Evolutionary conservation across 306 rosid genomes (phyloP).

Genomic region (Lathyrus sativus): DNA sequence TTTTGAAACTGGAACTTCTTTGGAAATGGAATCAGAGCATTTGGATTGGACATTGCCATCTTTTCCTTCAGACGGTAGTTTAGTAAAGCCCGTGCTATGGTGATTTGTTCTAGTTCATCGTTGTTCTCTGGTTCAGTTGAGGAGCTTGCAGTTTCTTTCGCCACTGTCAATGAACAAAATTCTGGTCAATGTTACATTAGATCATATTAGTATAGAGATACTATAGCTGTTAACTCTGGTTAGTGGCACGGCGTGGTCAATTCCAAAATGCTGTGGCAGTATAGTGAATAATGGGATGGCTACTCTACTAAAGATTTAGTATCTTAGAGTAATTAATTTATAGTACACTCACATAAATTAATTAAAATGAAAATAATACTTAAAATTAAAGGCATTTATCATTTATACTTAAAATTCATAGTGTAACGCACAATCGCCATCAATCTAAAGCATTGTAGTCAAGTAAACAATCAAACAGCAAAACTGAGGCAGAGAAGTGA

Average conservation of each 20-base stretch:
- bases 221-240: background rate
- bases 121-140: constrained; percentile 83
- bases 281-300: background rate
- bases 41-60: constrained; percentile 64
- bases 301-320: background rate
- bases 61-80: constrained; percentile 85
- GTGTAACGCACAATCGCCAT: no score
- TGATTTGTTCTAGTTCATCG: constrained; percentile 94
- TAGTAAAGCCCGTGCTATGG: constrained; percentile 82
- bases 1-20: constrained; percentile 67
- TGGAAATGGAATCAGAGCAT: constrained; percentile 70
- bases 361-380: no score
- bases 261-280: background rate
- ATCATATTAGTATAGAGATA: background rate
- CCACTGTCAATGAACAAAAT: constrained; percentile 64
- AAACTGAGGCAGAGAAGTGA: background rate
- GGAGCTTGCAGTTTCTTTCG: constrained; percentile 83
- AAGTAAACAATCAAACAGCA: constrained; percentile 21
- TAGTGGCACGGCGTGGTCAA: background rate
- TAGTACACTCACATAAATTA: background rate
- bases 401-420: no score
- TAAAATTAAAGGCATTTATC: no score
- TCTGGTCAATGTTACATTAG: constrained; percentile 27
- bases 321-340: background rate
- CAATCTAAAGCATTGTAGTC: background rate